phyloP scores from a whole-genome alignment of 495 filamentous ascomycete genomes.

The Podospora anserina region DNA sequence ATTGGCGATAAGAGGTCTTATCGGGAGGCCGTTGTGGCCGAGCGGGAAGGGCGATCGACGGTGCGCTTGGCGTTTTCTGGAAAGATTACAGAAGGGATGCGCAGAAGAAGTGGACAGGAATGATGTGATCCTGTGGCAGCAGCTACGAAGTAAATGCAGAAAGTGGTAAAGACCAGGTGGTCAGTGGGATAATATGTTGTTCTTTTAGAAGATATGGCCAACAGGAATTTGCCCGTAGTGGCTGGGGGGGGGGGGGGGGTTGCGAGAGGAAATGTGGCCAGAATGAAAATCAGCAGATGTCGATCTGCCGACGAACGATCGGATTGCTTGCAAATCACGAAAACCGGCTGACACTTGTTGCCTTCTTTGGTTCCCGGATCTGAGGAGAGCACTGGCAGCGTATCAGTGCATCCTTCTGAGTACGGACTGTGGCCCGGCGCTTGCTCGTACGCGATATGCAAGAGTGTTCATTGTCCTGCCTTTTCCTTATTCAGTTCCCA shows the following conservation, averaged over 20 bases:
- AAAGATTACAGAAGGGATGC: background rate
- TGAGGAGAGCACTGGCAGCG: background rate
- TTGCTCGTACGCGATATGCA: background rate
- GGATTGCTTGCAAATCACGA: conserved; percentile 22
- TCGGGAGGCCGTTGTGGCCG: conserved; percentile 3
- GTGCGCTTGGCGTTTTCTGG: conserved; percentile 21
- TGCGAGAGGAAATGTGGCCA: conserved; percentile 31
- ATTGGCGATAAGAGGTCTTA: conserved; percentile 15
- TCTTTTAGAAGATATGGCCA: background rate
- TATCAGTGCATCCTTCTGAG: conserved; percentile 3
- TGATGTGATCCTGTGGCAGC: background rate
- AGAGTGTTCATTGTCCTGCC: conserved; percentile 4
- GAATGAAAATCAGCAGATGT: conserved; percentile 32
- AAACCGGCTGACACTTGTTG: conserved; percentile 13
- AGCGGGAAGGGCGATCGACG: background rate
- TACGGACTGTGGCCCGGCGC: background rate
- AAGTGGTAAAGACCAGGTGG: background rate
- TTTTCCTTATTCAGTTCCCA: conserved; percentile 8
- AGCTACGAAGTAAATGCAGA: background rate
- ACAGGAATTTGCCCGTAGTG: background rate
- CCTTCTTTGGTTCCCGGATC: background rate
- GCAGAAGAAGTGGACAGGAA: background rate
- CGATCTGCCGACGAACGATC: conserved; percentile 29
- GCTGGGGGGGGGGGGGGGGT: background rate
- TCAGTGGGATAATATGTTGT: background rate